A percentile compares a stretch with the other conserved stretches of the same genome.
Conservation (phyloP, 345 rosid genomes). For the Linum trigynum region DNA sequence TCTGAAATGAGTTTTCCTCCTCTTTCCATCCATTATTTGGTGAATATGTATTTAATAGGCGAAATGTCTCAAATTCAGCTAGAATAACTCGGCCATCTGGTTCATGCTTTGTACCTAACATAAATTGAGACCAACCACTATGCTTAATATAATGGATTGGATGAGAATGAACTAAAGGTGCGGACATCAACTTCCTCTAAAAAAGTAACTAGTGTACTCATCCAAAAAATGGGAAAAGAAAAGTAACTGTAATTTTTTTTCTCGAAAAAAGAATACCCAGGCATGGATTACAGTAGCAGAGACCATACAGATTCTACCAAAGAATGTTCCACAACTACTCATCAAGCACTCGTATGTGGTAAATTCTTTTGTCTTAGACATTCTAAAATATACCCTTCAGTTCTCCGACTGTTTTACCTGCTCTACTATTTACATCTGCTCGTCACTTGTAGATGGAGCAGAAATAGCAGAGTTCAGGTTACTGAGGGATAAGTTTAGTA, state of each 20-base stretch:
- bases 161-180: background rate
- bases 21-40: conserved; percentile 99
- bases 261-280: too few species aligned
- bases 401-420: too few species aligned
- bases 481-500: background rate
- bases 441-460: background rate
- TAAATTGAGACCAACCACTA: conserved; percentile 6
- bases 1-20: conserved; percentile 76
- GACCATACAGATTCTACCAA: background rate
- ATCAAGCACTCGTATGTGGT: background rate
- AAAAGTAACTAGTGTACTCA: background rate
- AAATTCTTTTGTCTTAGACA: background rate
- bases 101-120: conserved; percentile 74
- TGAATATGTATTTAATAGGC: conserved; percentile 69
- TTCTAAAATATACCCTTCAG: too few species aligned
- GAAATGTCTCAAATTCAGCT: conserved; percentile 72
- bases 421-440: background rate
- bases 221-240: background rate
- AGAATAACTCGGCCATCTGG: conserved; percentile 89
- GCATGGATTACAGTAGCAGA: background rate
- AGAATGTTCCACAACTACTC: background rate
- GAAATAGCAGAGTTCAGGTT: background rate
- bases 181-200: background rate
- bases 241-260: background rate
- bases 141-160: background rate